Base-by-base conservation (phyloP, 345 rosid genomes). In the Camelina neglecta region DNA sequence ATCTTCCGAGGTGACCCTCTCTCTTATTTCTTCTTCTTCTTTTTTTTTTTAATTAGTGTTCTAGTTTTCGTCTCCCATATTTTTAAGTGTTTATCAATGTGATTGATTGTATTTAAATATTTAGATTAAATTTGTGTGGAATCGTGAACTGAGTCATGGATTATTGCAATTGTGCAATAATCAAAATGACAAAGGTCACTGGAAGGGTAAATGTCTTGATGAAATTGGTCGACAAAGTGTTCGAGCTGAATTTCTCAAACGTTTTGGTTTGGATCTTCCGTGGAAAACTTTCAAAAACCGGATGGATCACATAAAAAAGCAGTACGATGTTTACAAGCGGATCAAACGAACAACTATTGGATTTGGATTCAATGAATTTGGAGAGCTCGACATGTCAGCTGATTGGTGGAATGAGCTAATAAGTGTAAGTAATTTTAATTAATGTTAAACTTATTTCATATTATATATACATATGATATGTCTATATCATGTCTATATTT, bases 301-400 rank as follows among this genome's bases (percentile, higher is more conserved):
- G 1, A 18, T 67, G 2, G 50, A 53, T 1, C 72, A 53, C 20
- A 4, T 21, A 24, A 67, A 39, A 67, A 67, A 47, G 8, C 38
- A 67, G 15, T 67, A 38, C 39, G 58, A 38, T 54, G 47, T 67
- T 53, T 67, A 67, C 23, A 53, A 67, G 3, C 3, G 38, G 3
- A 7, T 67, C 5, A 54, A 11, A 2, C 50, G 8, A 67, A 39
- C 54, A 23, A 38, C 23, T 38, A 67, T 24, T 5, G 24, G 51
- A 8, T 12, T 67, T 24, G 36, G 61, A 4, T 53, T 50, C 9
- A 54, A 53, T 8, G 61, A 67, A 1, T 38, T 10, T 8, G 72
- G 59, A 13, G 39, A 67, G 1, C 7, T 39, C 5, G 38, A 38
- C 24, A 53, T 67, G 72, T 8, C 21, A 3, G 4, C 42, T 6